Conservation (phyloP, 2,329 filamentous ascomycete genomes). For the Fusarium albosuccineum region DNA sequence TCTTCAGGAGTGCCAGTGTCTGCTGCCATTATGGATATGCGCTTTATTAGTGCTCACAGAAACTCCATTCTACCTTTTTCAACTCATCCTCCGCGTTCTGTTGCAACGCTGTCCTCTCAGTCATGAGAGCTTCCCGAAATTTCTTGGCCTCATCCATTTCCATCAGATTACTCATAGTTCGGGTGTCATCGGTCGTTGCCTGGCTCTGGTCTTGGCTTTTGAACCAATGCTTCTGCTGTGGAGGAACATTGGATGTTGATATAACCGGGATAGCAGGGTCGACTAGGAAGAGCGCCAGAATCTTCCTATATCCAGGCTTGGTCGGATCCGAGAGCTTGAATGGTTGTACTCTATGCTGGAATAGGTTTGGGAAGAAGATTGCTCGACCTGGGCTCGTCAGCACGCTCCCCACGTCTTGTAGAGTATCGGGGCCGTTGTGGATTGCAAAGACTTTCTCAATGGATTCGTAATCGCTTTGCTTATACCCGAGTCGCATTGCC, state of each 20-base stretch:
- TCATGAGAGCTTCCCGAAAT: conserved; percentile 30
- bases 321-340: conserved; percentile 66
- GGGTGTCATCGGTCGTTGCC: no score
- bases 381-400: conserved; percentile 61
- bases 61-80: conserved; percentile 25
- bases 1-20: no score
- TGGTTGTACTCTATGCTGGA: conserved; percentile 64
- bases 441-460: conserved; percentile 55
- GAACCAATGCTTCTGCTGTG: conserved; percentile 57
- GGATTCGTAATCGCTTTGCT: conserved; percentile 51
- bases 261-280: conserved; percentile 64
- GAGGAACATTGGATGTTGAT: conserved; percentile 60
- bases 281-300: conserved; percentile 71
- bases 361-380: conserved; percentile 67
- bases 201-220: conserved; percentile 33
- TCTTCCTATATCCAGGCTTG: conserved; percentile 68
- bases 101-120: conserved; percentile 24
- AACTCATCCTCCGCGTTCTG: neutral
- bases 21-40: no score
- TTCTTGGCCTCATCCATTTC: conserved; percentile 35
- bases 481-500: conserved; percentile 39
- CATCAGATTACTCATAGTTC: neutral
- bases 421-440: conserved; percentile 15
- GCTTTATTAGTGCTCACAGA: conserved; percentile 34
- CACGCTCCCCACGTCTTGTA: conserved; percentile 61